Base-by-base conservation (phyloP, 1,139 yeast genomes). In the Scheffersomyces titani region DNA sequence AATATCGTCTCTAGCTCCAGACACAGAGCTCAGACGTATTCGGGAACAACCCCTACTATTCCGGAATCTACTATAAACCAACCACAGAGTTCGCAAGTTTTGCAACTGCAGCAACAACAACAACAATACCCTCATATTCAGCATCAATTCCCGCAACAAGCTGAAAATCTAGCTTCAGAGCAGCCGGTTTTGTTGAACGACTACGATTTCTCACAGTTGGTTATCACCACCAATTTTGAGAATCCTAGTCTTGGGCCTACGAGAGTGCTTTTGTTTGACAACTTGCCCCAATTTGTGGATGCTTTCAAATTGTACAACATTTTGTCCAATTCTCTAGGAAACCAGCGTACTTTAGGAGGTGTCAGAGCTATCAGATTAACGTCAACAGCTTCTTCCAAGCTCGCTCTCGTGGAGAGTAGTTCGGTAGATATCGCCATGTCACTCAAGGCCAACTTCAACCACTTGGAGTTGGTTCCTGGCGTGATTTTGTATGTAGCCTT, bases 391-490 rank as follows among this genome's bases (percentile, higher is more conserved):
- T 68, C 75, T 7, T 72, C 78, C 18, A 75, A 75, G 56, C 63
- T 78, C 65, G 96, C 96, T 0, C 79, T 92, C 61, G 88, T 90
- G 44, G 96, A 90, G 70, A 92, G 91, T 72, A 78, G 83, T 4
- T 77, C 81, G 47, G 75, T 89, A 16, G 97, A 91, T 52, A 77
- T 86, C 48, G 97, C 98, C 13, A 85, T 90, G 80, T 83, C 81
- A 51, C 91, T 97, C 52, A 88, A 88, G 66, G 89, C 90, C 5
- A 85, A 81, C 52, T 83, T 92, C 66, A 90, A 89, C 66, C 96
- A 92, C 61, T 86, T 88, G 63, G 98, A 93, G 68, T 78, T 94
- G 48, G 84, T 87, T 59, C 89, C 93, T 0, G 97, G 97, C 0
- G 77, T 80, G 50, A 79, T 84, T 36, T 82, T 90, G 67, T 78